Evolutionary conservation across 208 protist species (phyloP), one percentile per base, ranked within the genome.

Genomic region (Trypanosoma melophagium): DNA sequence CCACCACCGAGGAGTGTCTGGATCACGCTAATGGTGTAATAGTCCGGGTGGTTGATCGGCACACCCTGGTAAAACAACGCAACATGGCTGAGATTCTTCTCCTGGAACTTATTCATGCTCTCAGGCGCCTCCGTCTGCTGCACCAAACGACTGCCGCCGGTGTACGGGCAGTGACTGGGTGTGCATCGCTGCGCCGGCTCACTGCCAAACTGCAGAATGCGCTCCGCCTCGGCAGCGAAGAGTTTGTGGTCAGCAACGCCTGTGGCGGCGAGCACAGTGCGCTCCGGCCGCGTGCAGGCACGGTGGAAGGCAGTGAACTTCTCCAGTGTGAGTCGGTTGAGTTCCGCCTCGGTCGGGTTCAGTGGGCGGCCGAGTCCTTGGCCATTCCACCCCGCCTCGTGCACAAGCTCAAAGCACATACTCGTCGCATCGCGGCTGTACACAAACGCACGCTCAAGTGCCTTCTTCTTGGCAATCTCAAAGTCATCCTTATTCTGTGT

Each of bases 91-190:
- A 94, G 72, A 62, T 95, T 95, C 62, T 95, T 92, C 66, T 97
- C 93, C 55, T 92, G 77, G 55, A 97, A 97, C 75, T 97, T 97
- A 69, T 86, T 88, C 80, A 96, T 86, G 59, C 86, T 93, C 66
- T 92, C 88, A 7, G 90, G 92, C n/a, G 90, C 87, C 10, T 80
- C 82, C 0, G 81, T 95, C 76, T 93, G 89, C 66, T 97, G 83
- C 41, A 87, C 65, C 40, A 87, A 64, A 28, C 78, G 77, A 69
- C 69, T 74, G 0, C 91, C 91, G 17, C 91, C 88, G n/a, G 85
- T 90, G 81, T 93, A 93, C 16, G 84, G 86, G 60, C 75, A 45
- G 25, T 68, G 28, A 31, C 54, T 57, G 7, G 80, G 56, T 31
- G 45, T 21, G n/a, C 13, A 22, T 66, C 65, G 14, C 17, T 14